Evolutionary conservation across 352 stramenopile species (phyloP), one percentile per base, ranked within the genome.

Genomic region (Phytophthora idaei): DNA sequence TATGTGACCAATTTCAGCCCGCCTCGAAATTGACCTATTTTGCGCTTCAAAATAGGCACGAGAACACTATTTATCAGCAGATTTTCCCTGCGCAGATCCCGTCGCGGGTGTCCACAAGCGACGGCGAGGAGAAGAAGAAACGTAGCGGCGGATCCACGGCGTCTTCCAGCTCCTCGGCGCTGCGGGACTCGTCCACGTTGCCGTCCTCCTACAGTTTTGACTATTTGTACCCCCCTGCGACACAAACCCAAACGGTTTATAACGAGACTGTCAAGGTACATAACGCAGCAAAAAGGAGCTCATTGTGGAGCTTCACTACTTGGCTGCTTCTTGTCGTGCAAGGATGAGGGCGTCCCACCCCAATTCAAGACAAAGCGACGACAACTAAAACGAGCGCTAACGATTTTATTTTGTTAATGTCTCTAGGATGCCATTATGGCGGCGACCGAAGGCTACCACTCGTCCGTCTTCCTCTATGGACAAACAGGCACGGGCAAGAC

Each of bases 381-480:
- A 53, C 25, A 50, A 21, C 21, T 21, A 21, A 21, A 21, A 21
- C 1, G 21, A 21, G 21, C 21, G 21, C 32, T 67, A 57, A 59
- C 54, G 2, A 34, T 2, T 27, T 52, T 5, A 36, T 55, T 42
- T 47, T 5, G 2, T 21, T 27, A 21, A 21, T 21, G 21, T 21
- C 4, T 25, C 32, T 61, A 89, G 76, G 83, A 91, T 64, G 81
- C 73, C 21, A 90, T 95, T 50, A 71, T 83, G 42, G 84, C 85
- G 4, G 77, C 81, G 9, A 84, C 92, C 29, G 77, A 93, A 7
- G 89, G 89, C 45, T 93, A 92, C 68, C 85, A 95, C 71, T 91
- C 87, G 57, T 90, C 87, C 14, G 87, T 98, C 27, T 96, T 98
- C 58, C 73, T 94, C n/a, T 98, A 98, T 64, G 92, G 92, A n/a